Evolutionary conservation across 352 stramenopile genomes (phyloP).

Genomic region (Stephanocyclus meneghinianus): DNA sequence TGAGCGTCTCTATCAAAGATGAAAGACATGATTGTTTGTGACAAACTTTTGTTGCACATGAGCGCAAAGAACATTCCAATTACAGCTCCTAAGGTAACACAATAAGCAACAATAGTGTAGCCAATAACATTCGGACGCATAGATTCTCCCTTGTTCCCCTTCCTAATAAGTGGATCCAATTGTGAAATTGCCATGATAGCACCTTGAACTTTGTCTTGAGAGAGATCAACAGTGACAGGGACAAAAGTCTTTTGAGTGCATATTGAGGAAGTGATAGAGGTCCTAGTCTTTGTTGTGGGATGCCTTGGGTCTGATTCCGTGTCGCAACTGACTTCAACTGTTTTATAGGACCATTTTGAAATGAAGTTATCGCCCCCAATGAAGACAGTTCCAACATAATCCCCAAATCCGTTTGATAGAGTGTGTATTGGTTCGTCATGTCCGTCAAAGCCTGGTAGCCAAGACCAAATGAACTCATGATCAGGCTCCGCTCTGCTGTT

Average conservation of each 20-base stretch:
- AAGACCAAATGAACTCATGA: conserved; percentile 83
- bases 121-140: conserved; percentile 46
- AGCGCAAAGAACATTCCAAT: conserved; percentile 80
- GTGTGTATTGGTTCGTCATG: conserved; percentile 79
- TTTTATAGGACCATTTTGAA: conserved; percentile 79
- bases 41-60: conserved; percentile 77
- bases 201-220: conserved; percentile 65
- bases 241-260: conserved; percentile 60
- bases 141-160: conserved; percentile 25
- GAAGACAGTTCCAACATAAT: conserved; percentile 78
- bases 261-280: conserved; percentile 18
- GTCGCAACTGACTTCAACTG: conserved; percentile 45
- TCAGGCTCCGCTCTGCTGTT: conserved; percentile 30
- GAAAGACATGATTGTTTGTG: conserved; percentile 60
- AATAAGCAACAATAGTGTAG: conserved; percentile 82
- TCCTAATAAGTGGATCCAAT: conserved; percentile 63
- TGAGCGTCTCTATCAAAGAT: conserved; percentile 70
- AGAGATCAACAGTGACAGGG: conserved; percentile 74
- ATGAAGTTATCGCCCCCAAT: conserved; percentile 83
- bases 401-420: conserved; percentile 79
- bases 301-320: conserved; percentile 34
- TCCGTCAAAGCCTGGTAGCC: conserved; percentile 81
- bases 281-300: conserved; percentile 16
- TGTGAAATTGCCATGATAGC: conserved; percentile 83
- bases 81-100: conserved; percentile 72